Conservation (phyloP, 495 filamentous ascomycete genomes). For the Lepidopterella palustris region DNA sequence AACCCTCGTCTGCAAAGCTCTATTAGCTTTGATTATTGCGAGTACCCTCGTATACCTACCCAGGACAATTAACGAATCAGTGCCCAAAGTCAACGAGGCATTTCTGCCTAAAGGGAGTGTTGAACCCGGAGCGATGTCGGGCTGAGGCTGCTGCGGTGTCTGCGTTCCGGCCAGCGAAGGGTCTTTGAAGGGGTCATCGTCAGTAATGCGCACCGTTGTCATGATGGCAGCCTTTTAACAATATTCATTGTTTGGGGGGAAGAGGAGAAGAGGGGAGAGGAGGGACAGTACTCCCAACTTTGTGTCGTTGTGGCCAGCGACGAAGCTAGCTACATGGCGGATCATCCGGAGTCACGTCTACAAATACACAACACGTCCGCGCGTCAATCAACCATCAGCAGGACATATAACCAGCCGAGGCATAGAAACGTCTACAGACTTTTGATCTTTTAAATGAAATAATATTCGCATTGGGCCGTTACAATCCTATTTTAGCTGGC, state of each 20-base stretch:
- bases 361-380: conserved; percentile 2
- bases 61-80: conserved; percentile 57
- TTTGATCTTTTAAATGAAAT: no score
- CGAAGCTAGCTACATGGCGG: neutral
- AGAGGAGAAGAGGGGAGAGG: neutral
- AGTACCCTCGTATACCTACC: conserved; percentile 39
- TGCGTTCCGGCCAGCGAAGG: conserved; percentile 31
- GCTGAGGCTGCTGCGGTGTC: conserved; percentile 25
- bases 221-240: conserved; percentile 28
- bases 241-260: conserved; percentile 4
- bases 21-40: conserved; percentile 12
- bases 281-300: neutral
- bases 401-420: conserved; percentile 4
- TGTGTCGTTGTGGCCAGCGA: conserved; percentile 6
- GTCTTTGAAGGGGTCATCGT: conserved; percentile 40
- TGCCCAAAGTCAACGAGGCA: conserved; percentile 57
- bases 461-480: neutral
- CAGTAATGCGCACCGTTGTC: conserved; percentile 19
- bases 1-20: conserved; percentile 43
- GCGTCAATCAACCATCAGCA: neutral
- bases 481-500: neutral
- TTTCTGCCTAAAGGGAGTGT: conserved; percentile 52
- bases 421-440: no score
- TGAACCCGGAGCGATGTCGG: conserved; percentile 21
- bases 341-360: conserved; percentile 1